These are phyloP conservation scores for Yamagishiella unicocca DNA, from an alignment of 139 green algal genomes.

Conservation along the genomic window DNA sequence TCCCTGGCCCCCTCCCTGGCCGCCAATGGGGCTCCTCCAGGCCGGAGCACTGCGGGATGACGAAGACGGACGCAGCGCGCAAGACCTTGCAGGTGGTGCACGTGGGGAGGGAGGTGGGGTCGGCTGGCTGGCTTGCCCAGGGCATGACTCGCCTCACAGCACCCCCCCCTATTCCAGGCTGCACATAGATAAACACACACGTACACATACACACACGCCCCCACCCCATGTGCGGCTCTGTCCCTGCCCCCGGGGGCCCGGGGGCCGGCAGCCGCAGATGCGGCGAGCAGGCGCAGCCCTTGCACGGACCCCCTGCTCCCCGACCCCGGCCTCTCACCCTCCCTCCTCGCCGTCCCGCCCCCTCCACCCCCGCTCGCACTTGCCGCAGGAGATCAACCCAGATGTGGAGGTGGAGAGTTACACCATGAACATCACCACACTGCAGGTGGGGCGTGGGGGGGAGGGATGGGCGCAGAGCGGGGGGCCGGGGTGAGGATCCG, in stretches of 20 bases:
- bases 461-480: too few species aligned
- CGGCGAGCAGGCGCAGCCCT: too few species aligned
- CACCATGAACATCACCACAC: conserved; percentile 97
- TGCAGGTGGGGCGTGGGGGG: conserved; percentile 58
- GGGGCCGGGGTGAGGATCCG: too few species aligned
- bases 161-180: not conserved
- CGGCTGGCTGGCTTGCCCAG: not conserved
- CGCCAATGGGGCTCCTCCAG: conserved; percentile 26
- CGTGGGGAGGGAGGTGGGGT: not conserved
- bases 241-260: too few species aligned
- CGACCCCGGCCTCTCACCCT: not conserved
- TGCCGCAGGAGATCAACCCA: conserved; percentile 90
- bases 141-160: not conserved
- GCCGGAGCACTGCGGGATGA: conserved; percentile 96
- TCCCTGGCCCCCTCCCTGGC: not conserved
- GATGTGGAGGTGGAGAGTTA: conserved; percentile 92
- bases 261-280: too few species aligned
- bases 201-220: too few species aligned
- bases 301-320: not conserved
- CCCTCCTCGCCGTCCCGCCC: not conserved
- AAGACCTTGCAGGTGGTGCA: conserved; percentile 77
- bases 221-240: too few species aligned
- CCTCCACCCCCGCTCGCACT: not conserved
- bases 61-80: conserved; percentile 96
- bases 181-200: too few species aligned